These are phyloP conservation scores for Candida anutae DNA, from an alignment of 1,139 yeast species.

Conservation along the genomic window DNA sequence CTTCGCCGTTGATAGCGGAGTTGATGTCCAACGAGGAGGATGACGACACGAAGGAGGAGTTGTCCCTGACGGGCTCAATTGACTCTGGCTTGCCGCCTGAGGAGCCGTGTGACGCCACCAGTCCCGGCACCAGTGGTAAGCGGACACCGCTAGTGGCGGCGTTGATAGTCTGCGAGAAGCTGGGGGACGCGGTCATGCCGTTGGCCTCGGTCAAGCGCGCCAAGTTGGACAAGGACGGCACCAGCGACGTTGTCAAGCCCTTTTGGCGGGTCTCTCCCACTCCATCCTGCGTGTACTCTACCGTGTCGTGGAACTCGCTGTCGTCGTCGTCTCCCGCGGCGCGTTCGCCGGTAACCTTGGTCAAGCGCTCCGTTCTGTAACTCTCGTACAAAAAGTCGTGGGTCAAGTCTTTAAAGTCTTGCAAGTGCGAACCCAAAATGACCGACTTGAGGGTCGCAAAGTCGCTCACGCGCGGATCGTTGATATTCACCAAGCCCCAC, in stretches of 20 bases:
- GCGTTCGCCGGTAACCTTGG: constrained; percentile 42
- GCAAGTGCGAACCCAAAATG: constrained; percentile 82
- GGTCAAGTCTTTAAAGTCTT: constrained; percentile 87
- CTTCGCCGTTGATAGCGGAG: constrained; percentile 2
- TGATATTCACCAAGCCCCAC: constrained; percentile 85
- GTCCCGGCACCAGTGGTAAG: too few relatives aligned
- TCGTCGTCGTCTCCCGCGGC: constrained; percentile 13
- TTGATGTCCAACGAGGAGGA: constrained; percentile 14
- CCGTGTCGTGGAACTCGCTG: constrained; percentile 25
- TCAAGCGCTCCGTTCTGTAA: constrained; percentile 82
- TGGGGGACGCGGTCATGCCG: constrained; percentile 5
- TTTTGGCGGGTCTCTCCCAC: constrained; percentile 3
- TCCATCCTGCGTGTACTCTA: constrained; percentile 11
- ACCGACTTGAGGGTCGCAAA: constrained; percentile 79
- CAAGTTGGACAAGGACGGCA: constrained; percentile 58
- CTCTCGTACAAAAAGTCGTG: constrained; percentile 88
- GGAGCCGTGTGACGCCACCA: neutral
- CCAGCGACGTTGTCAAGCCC: constrained; percentile 7
- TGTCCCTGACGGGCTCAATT: constrained; percentile 15
- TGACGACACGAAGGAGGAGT: constrained; percentile 24
- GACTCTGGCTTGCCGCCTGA: constrained; percentile 20
- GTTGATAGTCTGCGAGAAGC: constrained; percentile 29
- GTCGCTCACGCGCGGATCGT: constrained; percentile 78
- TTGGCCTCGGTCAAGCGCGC: constrained; percentile 43
- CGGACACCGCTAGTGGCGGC: constrained; percentile 3